Conservation (phyloP, 2,329 filamentous ascomycete species). For the Ophiocordyceps camponoti-floridani region DNA sequence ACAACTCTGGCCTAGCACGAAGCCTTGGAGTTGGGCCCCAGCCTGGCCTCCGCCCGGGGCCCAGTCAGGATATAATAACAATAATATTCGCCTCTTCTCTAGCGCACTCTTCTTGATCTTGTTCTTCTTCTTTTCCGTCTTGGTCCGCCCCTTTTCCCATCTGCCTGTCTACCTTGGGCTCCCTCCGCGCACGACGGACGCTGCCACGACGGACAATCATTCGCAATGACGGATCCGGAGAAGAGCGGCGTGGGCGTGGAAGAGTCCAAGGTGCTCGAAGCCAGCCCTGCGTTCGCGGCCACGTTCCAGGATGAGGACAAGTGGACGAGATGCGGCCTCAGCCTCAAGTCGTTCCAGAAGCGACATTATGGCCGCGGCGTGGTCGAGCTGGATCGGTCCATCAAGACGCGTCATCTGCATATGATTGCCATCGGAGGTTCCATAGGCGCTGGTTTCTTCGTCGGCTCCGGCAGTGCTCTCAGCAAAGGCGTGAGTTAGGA, state of each 20-base stretch:
- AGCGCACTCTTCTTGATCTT: too few relatives aligned
- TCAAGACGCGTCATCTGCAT: slow-evolving; percentile 40
- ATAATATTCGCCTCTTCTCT: too few relatives aligned
- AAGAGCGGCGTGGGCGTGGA: slow-evolving; percentile 2
- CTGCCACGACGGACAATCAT: not conserved
- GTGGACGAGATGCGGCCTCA: slow-evolving; percentile 17
- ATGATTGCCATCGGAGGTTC: slow-evolving; percentile 46
- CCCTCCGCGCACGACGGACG: too few relatives aligned
- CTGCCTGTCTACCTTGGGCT: too few relatives aligned
- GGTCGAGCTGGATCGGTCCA: slow-evolving; percentile 23
- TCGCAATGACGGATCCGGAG: slow-evolving; percentile 1
- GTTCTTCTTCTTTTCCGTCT: too few relatives aligned
- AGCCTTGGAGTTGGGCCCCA: not conserved
- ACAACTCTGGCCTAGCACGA: not conserved
- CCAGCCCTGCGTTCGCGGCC: slow-evolving; percentile 2
- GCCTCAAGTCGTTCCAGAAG: slow-evolving; percentile 16
- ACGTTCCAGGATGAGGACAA: slow-evolving; percentile 12
- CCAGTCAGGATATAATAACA: too few relatives aligned
- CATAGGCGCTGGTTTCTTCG: slow-evolving; percentile 45
- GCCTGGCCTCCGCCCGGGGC: too few relatives aligned
- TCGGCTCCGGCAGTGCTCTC: slow-evolving; percentile 38
- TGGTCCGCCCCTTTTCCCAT: too few relatives aligned
- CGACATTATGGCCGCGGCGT: slow-evolving; percentile 12
- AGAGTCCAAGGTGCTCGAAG: slow-evolving; percentile 2
- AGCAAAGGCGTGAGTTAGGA: slow-evolving; percentile 24